A percentile compares a stretch with the other conserved stretches of the same genome.
Evolutionary conservation across 192 early-diverging fungal genomes (phyloP).

Genomic region (Phycomyces nitens): DNA sequence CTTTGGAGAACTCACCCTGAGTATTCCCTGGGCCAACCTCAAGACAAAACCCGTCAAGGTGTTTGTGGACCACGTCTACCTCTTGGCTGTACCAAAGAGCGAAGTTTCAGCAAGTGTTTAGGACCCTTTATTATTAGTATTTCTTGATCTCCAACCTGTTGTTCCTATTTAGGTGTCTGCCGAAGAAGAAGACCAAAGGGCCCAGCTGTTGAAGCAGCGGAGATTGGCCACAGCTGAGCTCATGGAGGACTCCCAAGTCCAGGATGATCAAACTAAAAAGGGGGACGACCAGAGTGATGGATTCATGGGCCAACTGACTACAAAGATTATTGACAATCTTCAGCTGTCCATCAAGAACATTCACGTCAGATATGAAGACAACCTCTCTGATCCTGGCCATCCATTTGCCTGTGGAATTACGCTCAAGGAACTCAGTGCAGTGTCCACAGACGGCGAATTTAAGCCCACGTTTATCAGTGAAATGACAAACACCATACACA

Average conservation of each 20-base stretch:
- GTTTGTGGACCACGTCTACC: slow-evolving; percentile 68
- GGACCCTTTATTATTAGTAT: too few relatives aligned
- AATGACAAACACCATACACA: slow-evolving; percentile 65
- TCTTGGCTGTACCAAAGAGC: slow-evolving; percentile 67
- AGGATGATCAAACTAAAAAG: slow-evolving; percentile 10
- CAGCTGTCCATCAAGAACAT: slow-evolving; percentile 83
- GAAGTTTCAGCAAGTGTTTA: slow-evolving; percentile 45
- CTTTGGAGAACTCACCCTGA: slow-evolving; percentile 75
- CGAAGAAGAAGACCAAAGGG: slow-evolving; percentile 66
- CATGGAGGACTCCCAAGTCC: slow-evolving; percentile 27
- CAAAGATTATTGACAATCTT: slow-evolving; percentile 85
- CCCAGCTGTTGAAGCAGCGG: slow-evolving; percentile 65
- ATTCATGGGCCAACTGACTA: slow-evolving; percentile 70
- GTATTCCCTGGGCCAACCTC: slow-evolving; percentile 88
- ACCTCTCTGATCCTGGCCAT: slow-evolving; percentile 57
- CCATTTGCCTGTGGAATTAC: slow-evolving; percentile 79
- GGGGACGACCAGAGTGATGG: slow-evolving; percentile 47
- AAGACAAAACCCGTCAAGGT: slow-evolving; percentile 80
- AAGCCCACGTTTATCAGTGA: slow-evolving; percentile 64
- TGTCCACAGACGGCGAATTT: slow-evolving; percentile 78
- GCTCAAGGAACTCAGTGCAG: slow-evolving; percentile 72
- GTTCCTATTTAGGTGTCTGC: slow-evolving; percentile 12
- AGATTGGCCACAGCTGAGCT: slow-evolving; percentile 59
- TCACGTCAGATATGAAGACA: slow-evolving; percentile 86
- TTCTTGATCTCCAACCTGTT: too few relatives aligned